phyloP scores from a whole-genome alignment of 768 basidiomycete genomes.

The Pisolithus marmoratus region DNA sequence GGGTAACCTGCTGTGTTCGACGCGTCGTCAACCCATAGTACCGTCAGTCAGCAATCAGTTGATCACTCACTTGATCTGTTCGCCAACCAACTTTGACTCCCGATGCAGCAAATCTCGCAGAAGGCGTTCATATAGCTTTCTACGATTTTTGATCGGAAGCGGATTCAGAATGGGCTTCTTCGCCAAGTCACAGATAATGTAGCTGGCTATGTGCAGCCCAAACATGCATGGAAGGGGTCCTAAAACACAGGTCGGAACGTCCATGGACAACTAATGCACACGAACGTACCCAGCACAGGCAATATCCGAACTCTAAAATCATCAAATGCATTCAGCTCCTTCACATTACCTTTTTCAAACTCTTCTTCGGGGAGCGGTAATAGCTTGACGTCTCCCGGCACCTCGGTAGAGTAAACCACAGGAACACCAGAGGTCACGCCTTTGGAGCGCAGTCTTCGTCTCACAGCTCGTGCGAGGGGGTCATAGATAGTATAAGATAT shows the following conservation, averaged over 20 bases:
- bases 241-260: neutral
- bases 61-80: conserved; percentile 50
- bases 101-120: conserved; percentile 70
- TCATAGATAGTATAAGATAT: conserved; percentile 92
- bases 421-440: conserved; percentile 67
- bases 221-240: conserved; percentile 82
- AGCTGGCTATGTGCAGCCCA: conserved; percentile 85
- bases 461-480: conserved; percentile 87
- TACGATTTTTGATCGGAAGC: conserved; percentile 78
- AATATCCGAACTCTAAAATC: conserved; percentile 92
- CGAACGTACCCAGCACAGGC: conserved; percentile 72
- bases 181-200: conserved; percentile 81
- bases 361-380: conserved; percentile 90
- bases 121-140: conserved; percentile 77
- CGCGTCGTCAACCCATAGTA: too few species aligned
- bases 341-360: conserved; percentile 82
- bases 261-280: neutral
- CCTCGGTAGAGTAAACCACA: conserved; percentile 95
- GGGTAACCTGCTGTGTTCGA: conserved; percentile 53
- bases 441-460: conserved; percentile 61
- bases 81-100: conserved; percentile 63
- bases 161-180: conserved; percentile 80
- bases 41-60: neutral
- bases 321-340: conserved; percentile 85
- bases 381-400: conserved; percentile 80